Evolutionary conservation across 192 early-diverging fungal genomes (phyloP).

Genomic region (Mortierella alpina): DNA sequence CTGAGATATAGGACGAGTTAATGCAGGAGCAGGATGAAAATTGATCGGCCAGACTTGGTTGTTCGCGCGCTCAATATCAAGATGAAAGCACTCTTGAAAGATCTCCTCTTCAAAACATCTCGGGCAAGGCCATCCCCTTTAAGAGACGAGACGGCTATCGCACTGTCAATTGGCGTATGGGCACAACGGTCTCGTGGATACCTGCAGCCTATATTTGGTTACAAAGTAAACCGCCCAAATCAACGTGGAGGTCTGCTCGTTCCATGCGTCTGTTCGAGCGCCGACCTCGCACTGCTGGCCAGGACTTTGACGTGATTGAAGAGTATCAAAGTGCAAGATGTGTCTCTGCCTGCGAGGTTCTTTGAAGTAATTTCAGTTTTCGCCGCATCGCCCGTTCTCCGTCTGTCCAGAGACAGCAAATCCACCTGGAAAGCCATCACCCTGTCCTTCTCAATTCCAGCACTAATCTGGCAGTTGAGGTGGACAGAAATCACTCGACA

Average conservation of each 20-base stretch:
- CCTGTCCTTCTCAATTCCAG: too few relatives aligned
- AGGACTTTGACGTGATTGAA: conserved; percentile 6
- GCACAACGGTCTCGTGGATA: conserved; percentile 49
- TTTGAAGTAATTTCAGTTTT: conserved; percentile 34
- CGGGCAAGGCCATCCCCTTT: conserved; percentile 32
- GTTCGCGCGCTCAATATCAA: conserved; percentile 38
- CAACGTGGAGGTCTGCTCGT: conserved; percentile 57
- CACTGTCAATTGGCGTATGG: neutral
- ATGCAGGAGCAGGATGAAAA: neutral
- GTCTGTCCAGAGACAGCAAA: conserved; percentile 2
- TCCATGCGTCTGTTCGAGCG: too few relatives aligned
- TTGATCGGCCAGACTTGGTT: conserved; percentile 24
- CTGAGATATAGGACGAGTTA: conserved; percentile 3
- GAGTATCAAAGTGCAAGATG: conserved; percentile 8
- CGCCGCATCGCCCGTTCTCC: conserved; percentile 19
- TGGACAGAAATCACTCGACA: too few relatives aligned
- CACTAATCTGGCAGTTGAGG: too few relatives aligned
- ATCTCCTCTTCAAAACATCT: conserved; percentile 15
- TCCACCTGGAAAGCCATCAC: too few relatives aligned
- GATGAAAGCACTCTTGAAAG: conserved; percentile 29
- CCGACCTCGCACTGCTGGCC: neutral
- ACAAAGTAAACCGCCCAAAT: conserved; percentile 51
- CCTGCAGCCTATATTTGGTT: conserved; percentile 38
- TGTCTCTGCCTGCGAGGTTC: conserved; percentile 31
- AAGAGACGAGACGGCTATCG: conserved; percentile 5